Percentiles rank a stretch among this genome's conserved stretches.
Conservation (phyloP, 176 grass and related monocot species). For the Carex kokanica region DNA sequence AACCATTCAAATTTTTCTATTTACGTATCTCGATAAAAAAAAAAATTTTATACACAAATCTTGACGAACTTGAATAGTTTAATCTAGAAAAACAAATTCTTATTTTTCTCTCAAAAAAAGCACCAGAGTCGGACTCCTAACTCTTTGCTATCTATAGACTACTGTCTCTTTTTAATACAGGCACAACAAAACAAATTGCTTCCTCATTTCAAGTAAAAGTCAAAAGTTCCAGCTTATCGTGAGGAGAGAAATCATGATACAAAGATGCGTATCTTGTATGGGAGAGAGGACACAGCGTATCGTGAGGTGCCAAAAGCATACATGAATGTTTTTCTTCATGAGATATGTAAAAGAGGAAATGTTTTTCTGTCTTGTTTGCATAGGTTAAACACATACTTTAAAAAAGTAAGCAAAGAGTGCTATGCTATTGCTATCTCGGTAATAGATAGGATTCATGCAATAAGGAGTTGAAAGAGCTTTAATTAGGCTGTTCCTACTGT, state of each 20-base stretch:
- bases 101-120: no score
- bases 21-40: no score
- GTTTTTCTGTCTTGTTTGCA: not conserved
- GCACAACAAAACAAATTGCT: constrained; percentile 4
- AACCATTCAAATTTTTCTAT: no score
- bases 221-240: not conserved
- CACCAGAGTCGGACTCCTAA: no score
- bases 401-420: not conserved
- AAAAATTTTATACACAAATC: no score
- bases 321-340: not conserved
- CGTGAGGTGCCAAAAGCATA: constrained; percentile 1
- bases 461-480: not conserved
- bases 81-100: no score
- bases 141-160: not conserved
- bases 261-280: constrained; percentile 3
- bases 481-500: not conserved
- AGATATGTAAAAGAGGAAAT: not conserved
- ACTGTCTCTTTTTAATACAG: not conserved
- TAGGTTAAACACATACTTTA: not conserved
- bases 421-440: not conserved
- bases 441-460: not conserved
- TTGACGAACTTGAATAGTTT: no score
- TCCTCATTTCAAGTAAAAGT: not conserved
- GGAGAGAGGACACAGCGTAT: not conserved
- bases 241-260: no score